Conservation (phyloP, 805 yeast species). For the Yamadazyma scolyti region DNA sequence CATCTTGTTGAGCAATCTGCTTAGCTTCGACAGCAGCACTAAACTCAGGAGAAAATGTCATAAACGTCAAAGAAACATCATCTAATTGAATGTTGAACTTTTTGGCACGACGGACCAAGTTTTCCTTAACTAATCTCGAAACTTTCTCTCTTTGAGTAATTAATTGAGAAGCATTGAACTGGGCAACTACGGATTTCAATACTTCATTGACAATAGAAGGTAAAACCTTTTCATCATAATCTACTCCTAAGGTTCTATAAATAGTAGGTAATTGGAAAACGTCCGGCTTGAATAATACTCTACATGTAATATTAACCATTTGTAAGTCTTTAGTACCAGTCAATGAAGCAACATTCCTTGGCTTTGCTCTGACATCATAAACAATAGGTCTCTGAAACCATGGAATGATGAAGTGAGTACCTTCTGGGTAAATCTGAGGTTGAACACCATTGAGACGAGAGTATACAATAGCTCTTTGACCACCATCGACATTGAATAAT, state of each 20-base stretch:
- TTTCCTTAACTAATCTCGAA: constrained; percentile 85
- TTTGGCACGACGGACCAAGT: constrained; percentile 83
- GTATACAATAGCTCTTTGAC: constrained; percentile 94
- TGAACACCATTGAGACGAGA: constrained; percentile 84
- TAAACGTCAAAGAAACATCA: constrained; percentile 93
- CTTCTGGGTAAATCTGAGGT: constrained; percentile 81
- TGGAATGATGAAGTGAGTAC: constrained; percentile 91
- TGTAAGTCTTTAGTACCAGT: constrained; percentile 98
- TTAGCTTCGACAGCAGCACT: constrained; percentile 97
- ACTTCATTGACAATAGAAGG: constrained; percentile 99
- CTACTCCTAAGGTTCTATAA: constrained; percentile 88
- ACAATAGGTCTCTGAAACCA: constrained; percentile 92
- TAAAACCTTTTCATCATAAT: constrained; percentile 94
- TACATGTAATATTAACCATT: constrained; percentile 98
- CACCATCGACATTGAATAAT: constrained; percentile 83
- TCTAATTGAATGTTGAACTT: constrained; percentile 85
- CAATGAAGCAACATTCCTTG: constrained; percentile 90
- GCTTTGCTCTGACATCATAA: constrained; percentile 95
- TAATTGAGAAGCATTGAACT: constrained; percentile 95
- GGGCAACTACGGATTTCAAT: constrained; percentile 94
- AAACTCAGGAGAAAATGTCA: constrained; percentile 98
- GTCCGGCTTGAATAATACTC: constrained; percentile 91
- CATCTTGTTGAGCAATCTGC: constrained; percentile 99
- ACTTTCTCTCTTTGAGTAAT: constrained; percentile 99
- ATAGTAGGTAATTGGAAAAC: constrained; percentile 74